Percentiles rank a stretch among this genome's conserved stretches.
These are phyloP conservation scores for Colletotrichum lentis DNA, from an alignment of 2,329 filamentous ascomycete species.

Conservation along the genomic window DNA sequence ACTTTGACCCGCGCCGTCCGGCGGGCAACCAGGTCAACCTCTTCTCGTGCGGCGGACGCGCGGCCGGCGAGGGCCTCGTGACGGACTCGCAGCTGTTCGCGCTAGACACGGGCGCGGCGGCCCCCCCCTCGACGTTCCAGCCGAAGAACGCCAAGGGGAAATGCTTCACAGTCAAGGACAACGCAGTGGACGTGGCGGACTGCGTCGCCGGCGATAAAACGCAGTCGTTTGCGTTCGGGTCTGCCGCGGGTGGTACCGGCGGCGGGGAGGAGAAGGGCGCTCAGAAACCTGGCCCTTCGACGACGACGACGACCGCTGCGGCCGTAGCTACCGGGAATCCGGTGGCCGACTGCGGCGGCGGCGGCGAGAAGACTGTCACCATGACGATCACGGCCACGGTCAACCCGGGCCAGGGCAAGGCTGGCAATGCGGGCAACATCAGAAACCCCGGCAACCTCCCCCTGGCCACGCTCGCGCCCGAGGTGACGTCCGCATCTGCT, in stretches of 20 bases:
- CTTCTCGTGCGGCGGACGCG: slow-evolving; percentile 67
- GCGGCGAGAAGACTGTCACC: slow-evolving; percentile 4
- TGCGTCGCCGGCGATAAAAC: slow-evolving; percentile 52
- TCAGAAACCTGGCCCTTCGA: slow-evolving; percentile 1
- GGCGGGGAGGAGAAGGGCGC: neutral
- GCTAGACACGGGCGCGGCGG: slow-evolving; percentile 54
- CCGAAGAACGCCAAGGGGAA: slow-evolving; percentile 56
- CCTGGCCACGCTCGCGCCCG: slow-evolving; percentile 8
- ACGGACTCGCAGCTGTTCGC: slow-evolving; percentile 62
- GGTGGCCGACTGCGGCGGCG: slow-evolving; percentile 5
- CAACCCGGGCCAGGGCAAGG: slow-evolving; percentile 13
- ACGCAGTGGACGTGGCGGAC: slow-evolving; percentile 53
- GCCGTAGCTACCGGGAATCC: slow-evolving; percentile 20
- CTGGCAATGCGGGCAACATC: neutral
- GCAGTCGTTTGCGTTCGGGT: slow-evolving; percentile 53
- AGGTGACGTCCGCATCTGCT: neutral
- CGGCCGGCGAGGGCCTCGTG: slow-evolving; percentile 60
- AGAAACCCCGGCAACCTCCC: neutral
- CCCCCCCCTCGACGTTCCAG: slow-evolving; percentile 54
- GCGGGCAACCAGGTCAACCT: slow-evolving; percentile 62
- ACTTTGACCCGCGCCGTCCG: slow-evolving; percentile 62
- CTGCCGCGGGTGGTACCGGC: neutral
- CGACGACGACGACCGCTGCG: slow-evolving; percentile 2
- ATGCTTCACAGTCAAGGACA: slow-evolving; percentile 57
- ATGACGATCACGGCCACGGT: slow-evolving; percentile 23